These are phyloP conservation scores for Barnettozyma hawaiiensis DNA, from an alignment of 1,139 yeast genomes.

Conservation along the genomic window DNA sequence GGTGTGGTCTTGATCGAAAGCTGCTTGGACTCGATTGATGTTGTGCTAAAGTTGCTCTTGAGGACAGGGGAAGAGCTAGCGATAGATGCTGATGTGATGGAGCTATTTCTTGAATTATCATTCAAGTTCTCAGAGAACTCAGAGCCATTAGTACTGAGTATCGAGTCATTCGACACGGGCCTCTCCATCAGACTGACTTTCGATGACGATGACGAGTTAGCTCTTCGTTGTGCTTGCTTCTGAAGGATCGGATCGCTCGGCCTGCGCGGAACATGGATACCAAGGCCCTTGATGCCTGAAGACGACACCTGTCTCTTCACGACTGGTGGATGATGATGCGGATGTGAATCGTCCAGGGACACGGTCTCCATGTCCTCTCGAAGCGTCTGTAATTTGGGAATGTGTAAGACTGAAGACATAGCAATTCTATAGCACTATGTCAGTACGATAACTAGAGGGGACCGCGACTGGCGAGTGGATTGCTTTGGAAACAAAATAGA, in stretches of 20 bases:
- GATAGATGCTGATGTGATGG: conserved; percentile 23
- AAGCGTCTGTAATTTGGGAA: conserved; percentile 15
- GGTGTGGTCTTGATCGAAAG: conserved; percentile 3
- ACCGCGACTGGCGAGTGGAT: neutral
- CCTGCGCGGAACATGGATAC: conserved; percentile 20
- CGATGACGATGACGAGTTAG: conserved; percentile 4
- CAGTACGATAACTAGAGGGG: neutral
- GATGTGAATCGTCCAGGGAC: conserved; percentile 15
- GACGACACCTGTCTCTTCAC: conserved; percentile 7
- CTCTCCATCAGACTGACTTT: conserved; percentile 18
- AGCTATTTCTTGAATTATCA: conserved; percentile 23
- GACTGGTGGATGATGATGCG: neutral
- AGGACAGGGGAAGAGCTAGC: conserved; percentile 15
- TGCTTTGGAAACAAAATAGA: neutral
- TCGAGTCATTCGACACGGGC: conserved; percentile 27
- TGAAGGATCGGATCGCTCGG: conserved; percentile 21
- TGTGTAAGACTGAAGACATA: conserved; percentile 4
- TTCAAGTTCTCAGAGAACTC: conserved; percentile 19
- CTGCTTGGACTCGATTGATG: conserved; percentile 5
- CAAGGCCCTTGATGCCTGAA: conserved; percentile 17
- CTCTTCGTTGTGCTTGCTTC: conserved; percentile 7
- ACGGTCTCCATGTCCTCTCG: conserved; percentile 21
- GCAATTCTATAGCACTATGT: neutral
- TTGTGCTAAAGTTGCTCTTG: conserved; percentile 1
- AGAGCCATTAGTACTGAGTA: conserved; percentile 18